These are phyloP conservation scores for Xylaria venustula DNA, from an alignment of 495 filamentous ascomycete species.

Conservation along the genomic window DNA sequence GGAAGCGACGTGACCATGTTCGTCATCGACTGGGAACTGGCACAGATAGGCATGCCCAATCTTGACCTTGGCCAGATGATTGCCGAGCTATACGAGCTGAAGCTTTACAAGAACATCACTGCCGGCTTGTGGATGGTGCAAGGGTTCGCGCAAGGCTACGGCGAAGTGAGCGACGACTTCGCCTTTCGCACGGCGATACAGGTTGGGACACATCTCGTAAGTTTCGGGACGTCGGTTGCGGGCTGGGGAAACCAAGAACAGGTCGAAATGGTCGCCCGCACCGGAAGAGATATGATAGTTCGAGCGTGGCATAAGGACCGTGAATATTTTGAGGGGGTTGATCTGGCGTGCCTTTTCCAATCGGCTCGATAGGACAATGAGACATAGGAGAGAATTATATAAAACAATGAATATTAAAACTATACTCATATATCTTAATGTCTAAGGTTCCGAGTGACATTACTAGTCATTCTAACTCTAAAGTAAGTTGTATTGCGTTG, in stretches of 20 bases:
- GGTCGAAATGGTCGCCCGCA: slow-evolving; percentile 47
- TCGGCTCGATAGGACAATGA: neutral
- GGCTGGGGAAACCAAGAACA: slow-evolving; percentile 55
- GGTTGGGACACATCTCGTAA: slow-evolving; percentile 50
- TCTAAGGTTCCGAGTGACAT: too few relatives aligned
- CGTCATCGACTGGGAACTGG: slow-evolving; percentile 56
- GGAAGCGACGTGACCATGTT: slow-evolving; percentile 35
- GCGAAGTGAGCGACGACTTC: slow-evolving; percentile 38
- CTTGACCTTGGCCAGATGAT: slow-evolving; percentile 56
- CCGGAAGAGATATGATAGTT: slow-evolving; percentile 54
- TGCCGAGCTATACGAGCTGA: slow-evolving; percentile 56
- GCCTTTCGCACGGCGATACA: slow-evolving; percentile 53
- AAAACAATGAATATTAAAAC: neutral
- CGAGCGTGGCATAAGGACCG: slow-evolving; percentile 54
- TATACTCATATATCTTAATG: too few relatives aligned
- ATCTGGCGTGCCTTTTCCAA: slow-evolving; percentile 49
- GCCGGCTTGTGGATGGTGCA: slow-evolving; percentile 46
- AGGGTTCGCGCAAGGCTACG: slow-evolving; percentile 46
- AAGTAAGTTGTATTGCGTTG: neutral
- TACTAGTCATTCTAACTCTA: too few relatives aligned
- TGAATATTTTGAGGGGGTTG: slow-evolving; percentile 46
- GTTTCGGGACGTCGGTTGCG: slow-evolving; percentile 48
- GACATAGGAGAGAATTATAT: neutral
- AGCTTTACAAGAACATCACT: slow-evolving; percentile 46
- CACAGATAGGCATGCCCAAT: slow-evolving; percentile 42